A percentile compares a stretch with the other conserved stretches of the same genome.
Evolutionary conservation across 2,329 filamentous ascomycete genomes (phyloP).

Genomic region (Paracoccidioides lutzii): DNA sequence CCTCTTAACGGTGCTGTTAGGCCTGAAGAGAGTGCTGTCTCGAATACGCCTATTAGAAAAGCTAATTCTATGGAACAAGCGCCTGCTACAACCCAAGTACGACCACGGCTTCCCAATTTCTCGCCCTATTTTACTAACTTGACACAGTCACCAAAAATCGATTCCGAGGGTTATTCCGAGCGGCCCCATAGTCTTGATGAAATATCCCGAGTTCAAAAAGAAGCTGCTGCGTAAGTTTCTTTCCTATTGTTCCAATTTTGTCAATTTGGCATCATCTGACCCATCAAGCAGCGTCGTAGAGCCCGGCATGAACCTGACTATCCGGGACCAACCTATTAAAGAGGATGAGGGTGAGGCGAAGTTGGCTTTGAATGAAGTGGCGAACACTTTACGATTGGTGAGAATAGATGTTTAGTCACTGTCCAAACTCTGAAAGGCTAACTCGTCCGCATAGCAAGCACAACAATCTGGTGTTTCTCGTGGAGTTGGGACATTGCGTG

Average conservation of each 20-base stretch:
- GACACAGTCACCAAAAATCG: constrained; percentile 18
- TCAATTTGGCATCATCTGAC: constrained; percentile 9
- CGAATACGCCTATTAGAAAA: neutral
- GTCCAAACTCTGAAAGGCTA: neutral
- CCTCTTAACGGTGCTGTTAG: neutral
- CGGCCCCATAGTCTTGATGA: constrained; percentile 32
- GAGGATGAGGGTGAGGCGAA: constrained; percentile 39
- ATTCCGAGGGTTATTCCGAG: constrained; percentile 30
- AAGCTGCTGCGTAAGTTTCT: constrained; percentile 28
- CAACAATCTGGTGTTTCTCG: constrained; percentile 45
- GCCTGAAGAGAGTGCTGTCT: neutral
- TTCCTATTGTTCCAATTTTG: neutral
- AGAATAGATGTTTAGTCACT: constrained; percentile 10
- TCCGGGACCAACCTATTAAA: constrained; percentile 37
- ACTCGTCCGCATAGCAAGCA: constrained; percentile 27
- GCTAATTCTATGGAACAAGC: neutral
- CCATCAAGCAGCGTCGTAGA: constrained; percentile 27
- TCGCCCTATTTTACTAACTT: neutral
- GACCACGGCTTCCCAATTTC: neutral
- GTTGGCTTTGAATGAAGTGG: constrained; percentile 36
- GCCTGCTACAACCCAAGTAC: neutral
- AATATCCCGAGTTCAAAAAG: constrained; percentile 32
- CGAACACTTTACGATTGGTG: constrained; percentile 36
- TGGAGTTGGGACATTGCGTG: constrained; percentile 64
- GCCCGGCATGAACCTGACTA: constrained; percentile 34